phyloP scores from a whole-genome alignment of 371 early-diverging fungal species.

The Mucor racemosus region DNA sequence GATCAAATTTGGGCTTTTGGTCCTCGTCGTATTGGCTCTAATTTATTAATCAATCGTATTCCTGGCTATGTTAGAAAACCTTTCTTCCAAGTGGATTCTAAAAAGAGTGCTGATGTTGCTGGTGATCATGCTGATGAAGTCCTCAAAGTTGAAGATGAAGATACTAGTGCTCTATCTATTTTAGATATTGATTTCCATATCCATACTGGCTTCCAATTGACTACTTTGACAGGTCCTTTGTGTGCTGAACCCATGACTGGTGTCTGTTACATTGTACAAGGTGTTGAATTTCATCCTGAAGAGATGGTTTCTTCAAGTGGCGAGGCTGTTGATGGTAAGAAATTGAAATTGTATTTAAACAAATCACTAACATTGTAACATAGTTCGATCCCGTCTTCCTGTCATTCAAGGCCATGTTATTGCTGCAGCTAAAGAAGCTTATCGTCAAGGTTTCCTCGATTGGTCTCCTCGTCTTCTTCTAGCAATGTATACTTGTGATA shows the following conservation, averaged over 20 bases:
- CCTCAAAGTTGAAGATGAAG: conserved; percentile 35
- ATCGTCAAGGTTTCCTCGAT: conserved; percentile 81
- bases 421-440: conserved; percentile 84
- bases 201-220: conserved; percentile 94
- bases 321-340: conserved; percentile 32
- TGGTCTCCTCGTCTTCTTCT: conserved; percentile 95
- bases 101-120: conserved; percentile 18
- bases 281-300: conserved; percentile 57
- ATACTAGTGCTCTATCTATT: conserved; percentile 40
- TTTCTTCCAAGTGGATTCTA: conserved; percentile 42
- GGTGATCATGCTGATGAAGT: conserved; percentile 45
- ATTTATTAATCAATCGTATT: conserved; percentile 80
- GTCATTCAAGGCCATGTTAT: conserved; percentile 87
- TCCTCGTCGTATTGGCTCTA: conserved; percentile 87
- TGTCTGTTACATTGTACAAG: conserved; percentile 85
- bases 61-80: conserved; percentile 60
- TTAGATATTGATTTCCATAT: conserved; percentile 80
- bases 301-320: conserved; percentile 30
- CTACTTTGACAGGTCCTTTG: conserved; percentile 88
- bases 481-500: conserved; percentile 96
- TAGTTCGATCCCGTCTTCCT: conserved; percentile 59
- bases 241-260: conserved; percentile 95
- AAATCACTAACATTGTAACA: not conserved
- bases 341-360: not conserved
- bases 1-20: conserved; percentile 78